phyloP scores from a whole-genome alignment of 2,329 filamentous ascomycete genomes.

The Aspergillus terreus region DNA sequence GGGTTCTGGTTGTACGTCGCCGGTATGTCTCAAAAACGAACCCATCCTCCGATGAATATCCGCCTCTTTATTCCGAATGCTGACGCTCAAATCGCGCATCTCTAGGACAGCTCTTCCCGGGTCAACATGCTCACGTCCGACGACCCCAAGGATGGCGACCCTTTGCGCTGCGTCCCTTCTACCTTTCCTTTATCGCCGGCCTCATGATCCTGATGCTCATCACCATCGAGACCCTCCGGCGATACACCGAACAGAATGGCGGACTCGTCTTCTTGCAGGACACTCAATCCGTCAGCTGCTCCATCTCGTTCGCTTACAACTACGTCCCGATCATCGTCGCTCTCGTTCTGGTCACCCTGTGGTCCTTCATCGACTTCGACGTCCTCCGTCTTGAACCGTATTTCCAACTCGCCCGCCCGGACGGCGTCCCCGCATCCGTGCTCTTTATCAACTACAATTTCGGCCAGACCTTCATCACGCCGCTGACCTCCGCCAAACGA shows the following conservation, averaged over 20 bases:
- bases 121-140: neutral
- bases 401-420: constrained; percentile 37
- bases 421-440: constrained; percentile 29
- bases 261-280: constrained; percentile 28
- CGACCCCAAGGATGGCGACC: constrained; percentile 26
- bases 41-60: neutral
- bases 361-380: constrained; percentile 49
- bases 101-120: neutral
- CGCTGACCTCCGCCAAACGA: constrained; percentile 27
- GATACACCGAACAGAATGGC: constrained; percentile 25
- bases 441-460: constrained; percentile 37
- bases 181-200: constrained; percentile 19
- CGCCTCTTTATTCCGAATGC: neutral
- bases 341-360: constrained; percentile 45
- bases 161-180: constrained; percentile 29
- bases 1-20: neutral
- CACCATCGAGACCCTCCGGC: constrained; percentile 25
- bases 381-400: constrained; percentile 49
- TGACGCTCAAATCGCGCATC: neutral
- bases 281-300: constrained; percentile 24
- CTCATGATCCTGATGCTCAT: constrained; percentile 24
- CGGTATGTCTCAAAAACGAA: neutral
- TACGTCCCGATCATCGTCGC: constrained; percentile 44
- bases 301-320: constrained; percentile 33
- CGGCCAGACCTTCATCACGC: constrained; percentile 32